These are phyloP conservation scores for Salix viminalis DNA, from an alignment of 345 rosid species.

Conservation along the genomic window DNA sequence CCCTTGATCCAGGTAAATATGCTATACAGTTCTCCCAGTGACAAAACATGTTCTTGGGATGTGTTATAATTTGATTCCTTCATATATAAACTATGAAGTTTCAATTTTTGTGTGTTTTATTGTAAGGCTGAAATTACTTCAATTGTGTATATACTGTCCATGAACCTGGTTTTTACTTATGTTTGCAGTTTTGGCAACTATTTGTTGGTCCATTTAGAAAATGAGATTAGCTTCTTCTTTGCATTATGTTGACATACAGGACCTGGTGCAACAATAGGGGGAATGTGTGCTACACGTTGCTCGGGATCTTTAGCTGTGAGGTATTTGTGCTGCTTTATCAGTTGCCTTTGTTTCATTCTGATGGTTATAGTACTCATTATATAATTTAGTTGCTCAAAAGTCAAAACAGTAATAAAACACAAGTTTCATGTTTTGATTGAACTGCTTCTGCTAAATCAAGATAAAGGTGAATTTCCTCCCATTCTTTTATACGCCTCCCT, in stretches of 20 bases:
- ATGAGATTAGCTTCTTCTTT: slow-evolving; percentile 3
- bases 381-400: background rate
- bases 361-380: background rate
- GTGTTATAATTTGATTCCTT: background rate
- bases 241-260: slow-evolving; percentile 43
- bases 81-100: background rate
- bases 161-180: background rate
- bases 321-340: slow-evolving; percentile 38
- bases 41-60: background rate
- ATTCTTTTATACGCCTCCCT: background rate
- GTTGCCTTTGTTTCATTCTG: background rate
- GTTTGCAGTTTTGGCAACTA: background rate
- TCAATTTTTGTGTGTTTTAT: background rate
- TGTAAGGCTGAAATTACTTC: background rate
- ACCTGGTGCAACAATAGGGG: slow-evolving; percentile 92
- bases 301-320: slow-evolving; percentile 94
- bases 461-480: background rate
- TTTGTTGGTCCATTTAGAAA: slow-evolving; percentile 7
- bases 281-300: slow-evolving; percentile 98
- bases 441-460: background rate
- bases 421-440: background rate
- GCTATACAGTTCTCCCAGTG: background rate
- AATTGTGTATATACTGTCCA: background rate
- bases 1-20: slow-evolving; percentile 86
- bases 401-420: background rate